Base-by-base conservation (phyloP, 805 yeast species). In the Candida pseudoglaebosa region DNA sequence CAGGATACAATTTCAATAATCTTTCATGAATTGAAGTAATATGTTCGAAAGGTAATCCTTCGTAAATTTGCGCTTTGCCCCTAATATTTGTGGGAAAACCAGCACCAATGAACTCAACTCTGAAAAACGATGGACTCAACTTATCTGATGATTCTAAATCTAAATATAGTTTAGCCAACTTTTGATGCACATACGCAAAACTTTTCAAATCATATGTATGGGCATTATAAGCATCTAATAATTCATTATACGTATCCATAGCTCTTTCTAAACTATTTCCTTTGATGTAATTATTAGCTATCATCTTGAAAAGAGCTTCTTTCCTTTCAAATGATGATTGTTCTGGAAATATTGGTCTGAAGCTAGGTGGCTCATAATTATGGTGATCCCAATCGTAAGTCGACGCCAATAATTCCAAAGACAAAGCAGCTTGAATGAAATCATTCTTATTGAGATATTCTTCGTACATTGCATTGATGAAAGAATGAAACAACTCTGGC, bases 21-120 rank as follows among this genome's bases (percentile, higher is more conserved):
- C 95, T 70, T 50, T 82, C 85, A 50, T 84, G 88, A 56, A 88
- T 84, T 3, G 91, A 80, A 2, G 89, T 79, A 42, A 88, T 80
- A 58, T 85, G 93, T 56, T 88, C 96, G 63, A 84, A 88, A 21
- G 95, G 88, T 38, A 78, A 69, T 4, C 96, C 95, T 61, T 88
- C 95, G 54, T 82, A 85, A 37, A 88, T 83, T 56, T 82, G 88
- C 43, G 80, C 80, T 52, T 82, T 78, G 34, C 85, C 84, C 52
- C 95, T 70, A 34, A 84, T 72, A 26, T 89, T 75, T 22, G 67
- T 69, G 5, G 96, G 95, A 71, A 88, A 88, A 2, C 95, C 95
- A 37, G 73, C 75, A 12, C 96, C 96, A 55, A 84, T 75, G 53
- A 83, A 87, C 15, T 84, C 73, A 39, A 88, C 87, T 54, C 82